Percentiles rank a stretch among this genome's conserved stretches.
These are phyloP conservation scores for Limnanthes douglasii DNA, from an alignment of 345 rosid genomes.

Conservation along the genomic window DNA sequence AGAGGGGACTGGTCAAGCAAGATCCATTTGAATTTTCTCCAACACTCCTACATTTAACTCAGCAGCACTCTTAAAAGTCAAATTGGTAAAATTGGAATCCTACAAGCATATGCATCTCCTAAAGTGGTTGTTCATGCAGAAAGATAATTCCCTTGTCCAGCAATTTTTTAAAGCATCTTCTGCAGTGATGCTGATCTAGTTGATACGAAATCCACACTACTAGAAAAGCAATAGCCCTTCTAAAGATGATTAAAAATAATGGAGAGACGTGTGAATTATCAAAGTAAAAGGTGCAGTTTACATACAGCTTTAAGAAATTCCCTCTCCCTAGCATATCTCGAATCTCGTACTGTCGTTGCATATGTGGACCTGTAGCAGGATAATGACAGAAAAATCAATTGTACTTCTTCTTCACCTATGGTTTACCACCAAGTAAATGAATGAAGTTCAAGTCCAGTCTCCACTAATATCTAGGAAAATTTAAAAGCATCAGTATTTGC, in stretches of 20 bases:
- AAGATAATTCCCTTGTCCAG: neutral
- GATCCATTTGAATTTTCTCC: no score
- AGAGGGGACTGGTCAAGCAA: no score
- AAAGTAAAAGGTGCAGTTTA: conserved; percentile 5
- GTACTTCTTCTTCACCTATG: neutral
- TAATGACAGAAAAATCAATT: conserved; percentile 3
- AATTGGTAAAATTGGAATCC: no score
- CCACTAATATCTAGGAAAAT: no score
- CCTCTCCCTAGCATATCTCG: conserved; percentile 81
- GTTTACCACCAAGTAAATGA: no score
- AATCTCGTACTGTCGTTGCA: conserved; percentile 84
- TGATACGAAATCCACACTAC: neutral
- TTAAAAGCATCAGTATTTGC: no score
- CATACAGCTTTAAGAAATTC: conserved; percentile 95
- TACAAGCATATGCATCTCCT: no score
- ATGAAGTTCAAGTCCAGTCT: no score
- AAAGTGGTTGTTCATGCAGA: conserved; percentile 75
- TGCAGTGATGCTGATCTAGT: neutral
- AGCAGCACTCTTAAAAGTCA: no score
- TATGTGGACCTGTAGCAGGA: conserved; percentile 62
- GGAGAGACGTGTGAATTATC: neutral
- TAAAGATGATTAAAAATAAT: no score
- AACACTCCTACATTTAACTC: no score
- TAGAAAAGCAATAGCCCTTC: no score
- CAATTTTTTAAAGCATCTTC: neutral